Evolutionary conservation across 1,284 basidiomycete species (phyloP).

Genomic region (Leucoagaricus sp.): DNA sequence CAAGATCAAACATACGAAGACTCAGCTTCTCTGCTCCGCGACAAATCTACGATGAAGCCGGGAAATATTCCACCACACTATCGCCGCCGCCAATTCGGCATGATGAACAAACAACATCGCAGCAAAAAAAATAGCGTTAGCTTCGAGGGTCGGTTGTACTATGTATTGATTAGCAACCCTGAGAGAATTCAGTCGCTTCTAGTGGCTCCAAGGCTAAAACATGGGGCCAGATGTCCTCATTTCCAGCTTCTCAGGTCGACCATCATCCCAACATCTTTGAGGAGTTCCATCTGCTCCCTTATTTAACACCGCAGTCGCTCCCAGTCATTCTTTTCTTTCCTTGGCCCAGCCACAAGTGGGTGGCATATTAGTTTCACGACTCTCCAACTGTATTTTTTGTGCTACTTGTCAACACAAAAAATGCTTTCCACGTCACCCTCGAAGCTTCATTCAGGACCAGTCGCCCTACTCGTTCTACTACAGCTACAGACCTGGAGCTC

Average conservation of each 20-base stretch:
- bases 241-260: slow-evolving; percentile 7
- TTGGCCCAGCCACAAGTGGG: background rate
- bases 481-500: slow-evolving; percentile 3
- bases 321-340: slow-evolving; percentile 2
- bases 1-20: background rate
- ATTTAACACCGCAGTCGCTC: slow-evolving; percentile 13
- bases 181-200: slow-evolving; percentile 8
- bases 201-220: slow-evolving; percentile 1
- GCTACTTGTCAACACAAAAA: background rate
- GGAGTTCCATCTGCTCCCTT: background rate
- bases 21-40: background rate
- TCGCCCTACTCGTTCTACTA: background rate
- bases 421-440: slow-evolving; percentile 3
- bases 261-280: background rate
- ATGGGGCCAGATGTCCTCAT: slow-evolving; percentile 2
- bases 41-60: background rate
- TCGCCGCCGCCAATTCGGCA: background rate
- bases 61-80: background rate
- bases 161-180: slow-evolving; percentile 6
- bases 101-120: background rate
- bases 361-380: slow-evolving; percentile 2
- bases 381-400: background rate
- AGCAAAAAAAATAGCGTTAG: too few relatives aligned
- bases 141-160: too few relatives aligned
- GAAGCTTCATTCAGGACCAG: background rate